Base-by-base conservation (phyloP, 1,139 yeast species). In the Geotrichum bryndzae region DNA sequence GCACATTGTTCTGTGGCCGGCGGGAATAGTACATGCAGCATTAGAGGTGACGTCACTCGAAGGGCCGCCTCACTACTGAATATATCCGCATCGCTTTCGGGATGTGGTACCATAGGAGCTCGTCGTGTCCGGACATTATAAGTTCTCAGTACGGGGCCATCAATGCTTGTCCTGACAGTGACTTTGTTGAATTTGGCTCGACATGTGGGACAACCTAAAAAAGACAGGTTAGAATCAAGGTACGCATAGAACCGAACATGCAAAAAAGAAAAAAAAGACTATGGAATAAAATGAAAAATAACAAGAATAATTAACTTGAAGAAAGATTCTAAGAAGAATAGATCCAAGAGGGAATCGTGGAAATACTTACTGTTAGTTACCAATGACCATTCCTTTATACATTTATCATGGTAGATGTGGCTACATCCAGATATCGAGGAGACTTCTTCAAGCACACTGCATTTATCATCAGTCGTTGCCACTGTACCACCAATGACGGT, bases 121-220 rank as follows among this genome's bases (percentile, higher is more conserved):
- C 51, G 55, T n/a, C 54, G 55, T 48, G 58, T 59, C 25, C 35
- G 58, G 23, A 64, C 65, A 23, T 46, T 35, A 54, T 61, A 59
- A 11, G 61, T 63, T 25, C 57, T 65, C 57, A 59, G 55, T 22
- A 67, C 56, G 1, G 65, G 59, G 6, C 67, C 68, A 18, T 62
- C 64, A 51, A 63, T 33, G 10, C 59, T 64, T 15, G 54, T 55
- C 18, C 64, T 57, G 23, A 72, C 64, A 10, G 66, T 65, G 22
- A 73, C 67, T 29, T 62, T 60, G 58, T 71, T 69, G 64, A 73
- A 74, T 57, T 65, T 67, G 22, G 71, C 66, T 53, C 87, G 78
- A 69, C 87, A 83, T 4, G 83, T 80, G 5, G 86, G 87, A 67
- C 87, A 83, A 59, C 65, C 70, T 65, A 57, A 15, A 23, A 11